Evolutionary conservation across 2,329 filamentous ascomycete genomes (phyloP), one percentile per base, ranked within the genome.

Genomic region (Ceratocystis lukuohia): DNA sequence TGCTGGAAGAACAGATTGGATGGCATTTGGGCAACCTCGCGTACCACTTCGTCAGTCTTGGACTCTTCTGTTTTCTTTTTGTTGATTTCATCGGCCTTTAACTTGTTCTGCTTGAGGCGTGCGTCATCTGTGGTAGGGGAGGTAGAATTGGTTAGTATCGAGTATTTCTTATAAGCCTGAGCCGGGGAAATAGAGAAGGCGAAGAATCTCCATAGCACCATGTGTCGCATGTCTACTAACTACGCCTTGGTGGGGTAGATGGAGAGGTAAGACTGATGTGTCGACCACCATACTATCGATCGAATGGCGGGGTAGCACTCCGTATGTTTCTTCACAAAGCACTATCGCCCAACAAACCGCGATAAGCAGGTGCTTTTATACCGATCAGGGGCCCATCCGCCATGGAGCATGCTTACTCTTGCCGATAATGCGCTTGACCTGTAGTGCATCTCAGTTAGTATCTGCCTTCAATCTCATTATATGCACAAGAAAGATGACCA

Each of bases 1-100:
- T 90, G 88, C 73, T 89, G 83, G 77, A 95, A 95, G 84, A 95
- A 96, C 76, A 96, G 85, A 69, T 85, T 83, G 22, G 88, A 90
- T 12, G 90, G 88, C 73, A 89, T 88, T 78, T 94, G 89, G 4
- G 88, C 88, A 62, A 90, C 84, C 77, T 92, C 88, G 71, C 89
- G 85, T 64, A 93, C 83, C 65, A 91, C 77, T 68, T 89, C 84
- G 71, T 79, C 77, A 37, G 76, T 76, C 64, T 77, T 74, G 15
- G 80, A 83, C 74, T 82, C 81, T 70, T 82, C 77, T 50, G 77
- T 78, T 73, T 82, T 85, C 70, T 84, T 80, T 66, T 82, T 81
- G 70, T 81, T 78, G 53, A 79, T 75, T 45, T 79, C 78, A 71
- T 86, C 85, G 67, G 80, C 84, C 71, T 87, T 88, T 72, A 82